Percentiles rank a stretch among this genome's conserved stretches.
These are phyloP conservation scores for Nephelium lappaceum DNA, from an alignment of 345 rosid genomes.

Conservation along the genomic window DNA sequence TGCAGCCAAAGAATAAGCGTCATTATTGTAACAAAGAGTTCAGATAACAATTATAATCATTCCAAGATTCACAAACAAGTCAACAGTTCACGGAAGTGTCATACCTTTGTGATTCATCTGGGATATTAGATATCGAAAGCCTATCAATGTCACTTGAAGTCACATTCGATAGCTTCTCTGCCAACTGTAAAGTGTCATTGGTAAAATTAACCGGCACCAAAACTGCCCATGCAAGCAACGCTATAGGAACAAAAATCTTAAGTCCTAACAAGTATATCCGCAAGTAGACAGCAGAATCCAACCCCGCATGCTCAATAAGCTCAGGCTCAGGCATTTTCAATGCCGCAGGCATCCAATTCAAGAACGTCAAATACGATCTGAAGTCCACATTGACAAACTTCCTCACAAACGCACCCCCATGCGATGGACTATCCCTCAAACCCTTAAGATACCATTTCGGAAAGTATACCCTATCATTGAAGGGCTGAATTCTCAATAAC, in stretches of 20 bases:
- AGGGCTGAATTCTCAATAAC: conserved; percentile 79
- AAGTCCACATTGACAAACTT: conserved; percentile 76
- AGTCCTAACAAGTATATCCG: conserved; percentile 92
- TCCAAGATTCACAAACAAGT: neutral
- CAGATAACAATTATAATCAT: neutral
- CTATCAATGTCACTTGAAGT: conserved; percentile 87
- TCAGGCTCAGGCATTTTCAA: conserved; percentile 94
- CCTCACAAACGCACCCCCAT: conserved; percentile 50
- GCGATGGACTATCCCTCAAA: conserved; percentile 70
- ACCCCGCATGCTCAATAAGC: conserved; percentile 95
- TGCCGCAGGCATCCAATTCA: conserved; percentile 94
- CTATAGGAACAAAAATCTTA: conserved; percentile 84
- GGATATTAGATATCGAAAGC: conserved; percentile 87
- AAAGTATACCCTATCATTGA: conserved; percentile 94
- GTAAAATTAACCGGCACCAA: conserved; percentile 86
- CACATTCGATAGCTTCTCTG: conserved; percentile 40
- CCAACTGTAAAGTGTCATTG: conserved; percentile 46
- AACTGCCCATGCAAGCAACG: conserved; percentile 72
- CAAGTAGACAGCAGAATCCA: conserved; percentile 93
- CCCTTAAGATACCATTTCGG: conserved; percentile 96
- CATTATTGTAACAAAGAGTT: neutral
- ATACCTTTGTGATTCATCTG: conserved; percentile 65
- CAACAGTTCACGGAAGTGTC: conserved; percentile 1
- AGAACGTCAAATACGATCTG: conserved; percentile 67
- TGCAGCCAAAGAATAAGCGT: conserved; percentile 28